Conservation (phyloP, 2,329 filamentous ascomycete genomes). For the Trichoderma brevicompactum region DNA sequence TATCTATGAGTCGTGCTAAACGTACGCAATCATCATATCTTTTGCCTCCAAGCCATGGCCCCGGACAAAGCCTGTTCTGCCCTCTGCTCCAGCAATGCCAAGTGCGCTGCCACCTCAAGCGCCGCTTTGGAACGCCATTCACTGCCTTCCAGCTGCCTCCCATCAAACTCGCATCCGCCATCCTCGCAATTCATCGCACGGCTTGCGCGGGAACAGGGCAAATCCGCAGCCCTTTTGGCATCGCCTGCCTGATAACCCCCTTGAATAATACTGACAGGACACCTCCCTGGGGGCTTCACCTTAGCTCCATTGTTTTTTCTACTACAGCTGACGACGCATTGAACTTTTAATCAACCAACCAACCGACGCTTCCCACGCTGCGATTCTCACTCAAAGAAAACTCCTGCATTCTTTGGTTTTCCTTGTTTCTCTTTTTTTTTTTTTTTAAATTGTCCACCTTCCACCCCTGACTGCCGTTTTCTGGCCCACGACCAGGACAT, state of each 20-base stretch:
- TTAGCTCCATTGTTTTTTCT: slow-evolving; percentile 5
- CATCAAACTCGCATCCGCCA: not conserved
- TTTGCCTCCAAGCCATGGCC: too few relatives aligned
- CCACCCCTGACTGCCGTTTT: not conserved
- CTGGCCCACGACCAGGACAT: not conserved
- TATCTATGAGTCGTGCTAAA: slow-evolving; percentile 4
- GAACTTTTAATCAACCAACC: slow-evolving; percentile 2
- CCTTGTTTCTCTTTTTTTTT: not conserved
- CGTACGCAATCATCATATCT: too few relatives aligned
- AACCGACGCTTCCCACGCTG: slow-evolving; percentile 4
- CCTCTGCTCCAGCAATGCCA: too few relatives aligned
- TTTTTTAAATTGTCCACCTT: not conserved
- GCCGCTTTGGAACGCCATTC: too few relatives aligned
- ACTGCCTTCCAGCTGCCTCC: not conserved
- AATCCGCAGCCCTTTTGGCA: not conserved
- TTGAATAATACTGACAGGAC: not conserved
- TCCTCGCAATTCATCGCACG: not conserved
- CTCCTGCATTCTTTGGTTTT: not conserved
- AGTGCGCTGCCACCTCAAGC: not conserved
- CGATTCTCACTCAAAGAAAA: not conserved
- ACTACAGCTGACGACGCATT: slow-evolving; percentile 26
- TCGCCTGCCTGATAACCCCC: slow-evolving; percentile 1
- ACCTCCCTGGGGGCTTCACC: slow-evolving; percentile 5
- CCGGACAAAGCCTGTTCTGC: too few relatives aligned
- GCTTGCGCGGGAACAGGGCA: not conserved